Conservation (phyloP, 2,329 filamentous ascomycete species). For the Cladophialophora exuberans region DNA sequence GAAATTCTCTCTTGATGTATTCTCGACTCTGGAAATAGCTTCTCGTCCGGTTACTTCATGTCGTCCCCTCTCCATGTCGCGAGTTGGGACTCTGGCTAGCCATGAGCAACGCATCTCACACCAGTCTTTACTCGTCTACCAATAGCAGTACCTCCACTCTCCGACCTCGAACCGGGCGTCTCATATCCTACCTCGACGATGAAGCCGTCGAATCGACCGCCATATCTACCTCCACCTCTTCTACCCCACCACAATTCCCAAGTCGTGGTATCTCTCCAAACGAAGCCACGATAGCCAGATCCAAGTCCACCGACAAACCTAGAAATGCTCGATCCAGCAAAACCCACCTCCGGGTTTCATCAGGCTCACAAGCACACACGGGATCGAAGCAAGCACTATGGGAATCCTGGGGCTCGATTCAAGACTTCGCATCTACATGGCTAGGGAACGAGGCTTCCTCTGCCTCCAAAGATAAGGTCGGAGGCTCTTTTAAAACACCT, state of each 20-base stretch:
- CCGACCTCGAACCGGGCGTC: slow-evolving; percentile 47
- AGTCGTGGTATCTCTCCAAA: slow-evolving; percentile 48
- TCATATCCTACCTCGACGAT: slow-evolving; percentile 47
- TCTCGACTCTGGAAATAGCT: too few species aligned
- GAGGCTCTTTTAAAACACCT: slow-evolving; percentile 22
- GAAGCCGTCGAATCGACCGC: slow-evolving; percentile 38
- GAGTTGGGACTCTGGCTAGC: slow-evolving; percentile 28
- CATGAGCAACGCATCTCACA: slow-evolving; percentile 33
- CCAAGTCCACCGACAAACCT: slow-evolving; percentile 23
- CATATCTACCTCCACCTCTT: slow-evolving; percentile 37
- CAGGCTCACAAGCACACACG: slow-evolving; percentile 2
- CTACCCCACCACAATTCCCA: slow-evolving; percentile 36
- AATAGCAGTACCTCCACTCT: slow-evolving; percentile 41
- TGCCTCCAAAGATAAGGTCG: slow-evolving; percentile 34
- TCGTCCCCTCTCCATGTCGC: slow-evolving; percentile 26
- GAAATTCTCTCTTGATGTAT: too few species aligned
- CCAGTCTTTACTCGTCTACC: slow-evolving; percentile 27
- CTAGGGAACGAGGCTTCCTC: slow-evolving; percentile 45
- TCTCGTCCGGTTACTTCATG: slow-evolving; percentile 23
- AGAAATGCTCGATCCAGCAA: slow-evolving; percentile 14
- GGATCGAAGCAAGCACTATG: slow-evolving; percentile 36
- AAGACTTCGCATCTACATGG: slow-evolving; percentile 53
- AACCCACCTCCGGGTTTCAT: slow-evolving; percentile 7
- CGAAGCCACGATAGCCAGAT: slow-evolving; percentile 29
- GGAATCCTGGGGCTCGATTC: slow-evolving; percentile 54